Conservation (phyloP, 2,329 filamentous ascomycete genomes). For the Claviceps africana region DNA sequence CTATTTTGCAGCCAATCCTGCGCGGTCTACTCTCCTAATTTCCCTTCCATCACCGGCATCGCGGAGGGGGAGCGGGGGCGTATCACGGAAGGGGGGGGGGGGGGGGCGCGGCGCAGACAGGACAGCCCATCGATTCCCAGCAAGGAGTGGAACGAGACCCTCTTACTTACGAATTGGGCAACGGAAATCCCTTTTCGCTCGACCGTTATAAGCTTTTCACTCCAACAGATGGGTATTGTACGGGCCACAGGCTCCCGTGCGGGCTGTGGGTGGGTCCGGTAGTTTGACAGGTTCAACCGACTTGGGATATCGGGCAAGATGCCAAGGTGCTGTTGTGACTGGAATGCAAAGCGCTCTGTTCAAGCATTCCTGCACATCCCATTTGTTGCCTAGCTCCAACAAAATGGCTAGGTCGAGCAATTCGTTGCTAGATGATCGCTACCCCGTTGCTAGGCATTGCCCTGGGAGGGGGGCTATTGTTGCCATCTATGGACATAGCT, state of each 20-base stretch:
- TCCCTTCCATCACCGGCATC: background rate
- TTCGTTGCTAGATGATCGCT: conserved; percentile 7
- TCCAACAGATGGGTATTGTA: background rate
- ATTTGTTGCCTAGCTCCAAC: conserved; percentile 3
- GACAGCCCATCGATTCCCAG: background rate
- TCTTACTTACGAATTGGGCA: background rate
- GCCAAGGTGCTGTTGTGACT: conserved; percentile 4
- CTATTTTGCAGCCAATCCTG: background rate
- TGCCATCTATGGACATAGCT: conserved; percentile 4
- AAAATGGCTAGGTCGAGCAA: conserved; percentile 5
- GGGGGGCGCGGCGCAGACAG: background rate
- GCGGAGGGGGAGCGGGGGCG: background rate
- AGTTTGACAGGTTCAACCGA: conserved; percentile 5
- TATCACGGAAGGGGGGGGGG: background rate
- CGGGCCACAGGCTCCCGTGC: conserved; percentile 1
- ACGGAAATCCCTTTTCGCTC: background rate
- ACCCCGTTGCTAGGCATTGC: conserved; percentile 6
- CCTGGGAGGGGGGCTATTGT: conserved; percentile 4
- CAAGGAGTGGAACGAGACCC: background rate
- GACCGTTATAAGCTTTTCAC: background rate
- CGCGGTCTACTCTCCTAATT: background rate
- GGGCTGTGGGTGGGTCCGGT: background rate
- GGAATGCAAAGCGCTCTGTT: conserved; percentile 8
- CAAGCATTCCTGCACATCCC: conserved; percentile 7
- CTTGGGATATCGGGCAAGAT: conserved; percentile 3